phyloP scores from a whole-genome alignment of 495 filamentous ascomycete species.

The Apodospora peruviana region DNA sequence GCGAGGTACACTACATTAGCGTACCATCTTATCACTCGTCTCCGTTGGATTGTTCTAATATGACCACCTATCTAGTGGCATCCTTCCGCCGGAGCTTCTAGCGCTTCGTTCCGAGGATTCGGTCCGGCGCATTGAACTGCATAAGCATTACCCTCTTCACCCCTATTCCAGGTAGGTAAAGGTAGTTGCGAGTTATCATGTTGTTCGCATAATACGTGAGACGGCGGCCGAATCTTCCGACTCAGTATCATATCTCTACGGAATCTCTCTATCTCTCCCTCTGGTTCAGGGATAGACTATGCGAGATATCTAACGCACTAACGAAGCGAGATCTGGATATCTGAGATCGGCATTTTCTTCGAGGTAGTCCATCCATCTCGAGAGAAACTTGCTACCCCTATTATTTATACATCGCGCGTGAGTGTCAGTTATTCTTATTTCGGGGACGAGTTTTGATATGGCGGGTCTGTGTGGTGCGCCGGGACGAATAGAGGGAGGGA shows the following conservation, averaged over 20 bases:
- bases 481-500: too few relatives aligned
- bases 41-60: too few relatives aligned
- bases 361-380: slow-evolving; percentile 81
- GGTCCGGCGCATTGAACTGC: not conserved
- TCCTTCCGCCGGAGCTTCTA: slow-evolving; percentile 1
- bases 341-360: slow-evolving; percentile 80
- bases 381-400: slow-evolving; percentile 76
- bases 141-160: too few relatives aligned
- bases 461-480: slow-evolving; percentile 1
- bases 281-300: too few relatives aligned
- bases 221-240: not conserved
- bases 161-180: too few relatives aligned
- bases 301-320: too few relatives aligned
- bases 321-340: slow-evolving; percentile 66
- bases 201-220: too few relatives aligned
- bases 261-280: too few relatives aligned
- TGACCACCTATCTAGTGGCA: not conserved
- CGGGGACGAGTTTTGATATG: not conserved
- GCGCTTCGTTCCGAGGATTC: not conserved
- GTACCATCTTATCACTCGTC: too few relatives aligned
- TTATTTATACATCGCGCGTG: slow-evolving; percentile 1
- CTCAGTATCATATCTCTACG: too few relatives aligned
- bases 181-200: too few relatives aligned
- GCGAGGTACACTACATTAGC: too few relatives aligned
- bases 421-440: not conserved